phyloP scores from a whole-genome alignment of 129 eudicot species.

The Solidago caesia region DNA sequence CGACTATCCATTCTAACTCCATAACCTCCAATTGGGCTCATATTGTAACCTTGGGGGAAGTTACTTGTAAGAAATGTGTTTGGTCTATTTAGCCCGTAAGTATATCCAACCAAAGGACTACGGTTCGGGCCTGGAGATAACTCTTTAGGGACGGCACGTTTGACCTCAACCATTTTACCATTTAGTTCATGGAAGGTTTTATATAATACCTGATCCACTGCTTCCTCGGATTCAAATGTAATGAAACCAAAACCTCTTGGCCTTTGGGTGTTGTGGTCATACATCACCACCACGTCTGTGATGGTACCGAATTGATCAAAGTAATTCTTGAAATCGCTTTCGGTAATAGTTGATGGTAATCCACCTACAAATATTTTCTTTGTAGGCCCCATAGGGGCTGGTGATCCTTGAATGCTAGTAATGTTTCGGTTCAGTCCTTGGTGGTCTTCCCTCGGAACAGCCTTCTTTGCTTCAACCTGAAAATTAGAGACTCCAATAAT shows the following conservation, averaged over 20 bases:
- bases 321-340: constrained; percentile 72
- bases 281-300: constrained; percentile 85
- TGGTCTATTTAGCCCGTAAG: constrained; percentile 45
- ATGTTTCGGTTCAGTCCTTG: constrained; percentile 50
- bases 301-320: constrained; percentile 83
- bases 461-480: constrained; percentile 95
- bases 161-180: constrained; percentile 90
- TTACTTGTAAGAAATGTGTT: constrained; percentile 47
- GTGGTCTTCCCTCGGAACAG: constrained; percentile 97
- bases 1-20: constrained; percentile 76
- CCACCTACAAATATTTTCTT: constrained; percentile 97
- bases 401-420: constrained; percentile 73
- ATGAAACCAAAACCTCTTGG: constrained; percentile 94
- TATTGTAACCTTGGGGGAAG: constrained; percentile 68
- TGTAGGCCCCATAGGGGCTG: constrained; percentile 63
- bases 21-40: constrained; percentile 58
- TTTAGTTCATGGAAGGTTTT: constrained; percentile 79
- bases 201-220: constrained; percentile 67
- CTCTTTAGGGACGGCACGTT: constrained; percentile 92
- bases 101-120: constrained; percentile 53
- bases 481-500: constrained; percentile 12
- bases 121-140: constrained; percentile 66
- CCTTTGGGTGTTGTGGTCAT: constrained; percentile 88
- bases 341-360: constrained; percentile 79
- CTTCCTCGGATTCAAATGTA: constrained; percentile 74